Percentiles rank a stretch among this genome's conserved stretches.
Conservation (phyloP, 2,329 filamentous ascomycete genomes). For the Dactylellina cionopaga region DNA sequence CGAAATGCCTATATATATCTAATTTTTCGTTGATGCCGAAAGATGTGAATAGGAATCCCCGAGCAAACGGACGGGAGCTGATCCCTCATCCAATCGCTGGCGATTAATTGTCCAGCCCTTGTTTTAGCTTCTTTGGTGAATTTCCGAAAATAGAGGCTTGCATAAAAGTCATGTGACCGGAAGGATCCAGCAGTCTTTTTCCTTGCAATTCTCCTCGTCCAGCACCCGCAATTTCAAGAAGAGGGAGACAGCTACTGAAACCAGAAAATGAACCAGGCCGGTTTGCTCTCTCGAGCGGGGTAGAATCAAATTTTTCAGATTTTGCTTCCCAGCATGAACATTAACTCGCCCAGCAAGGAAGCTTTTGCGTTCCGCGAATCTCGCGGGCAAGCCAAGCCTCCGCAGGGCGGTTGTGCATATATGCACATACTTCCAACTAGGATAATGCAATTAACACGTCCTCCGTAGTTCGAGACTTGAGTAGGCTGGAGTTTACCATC, state of each 20-base stretch:
- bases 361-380: slow-evolving; percentile 5
- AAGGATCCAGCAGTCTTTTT: slow-evolving; percentile 42
- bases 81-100: background rate
- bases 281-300: no score
- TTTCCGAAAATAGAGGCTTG: slow-evolving; percentile 13
- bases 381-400: slow-evolving; percentile 3
- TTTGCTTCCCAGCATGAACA: no score
- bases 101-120: background rate
- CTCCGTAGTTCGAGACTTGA: background rate
- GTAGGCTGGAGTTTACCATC: background rate
- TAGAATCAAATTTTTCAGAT: no score
- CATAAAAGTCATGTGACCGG: slow-evolving; percentile 32
- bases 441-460: background rate
- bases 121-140: slow-evolving; percentile 11
- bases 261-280: no score
- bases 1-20: background rate
- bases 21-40: slow-evolving; percentile 19
- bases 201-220: background rate
- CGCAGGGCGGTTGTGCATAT: background rate
- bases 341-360: background rate
- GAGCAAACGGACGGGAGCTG: background rate
- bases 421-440: background rate
- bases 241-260: background rate
- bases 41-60: background rate
- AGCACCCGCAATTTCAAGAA: no score